Conservation (phyloP, 2,329 filamentous ascomycete species). For the Aspergillaceae sp. region DNA sequence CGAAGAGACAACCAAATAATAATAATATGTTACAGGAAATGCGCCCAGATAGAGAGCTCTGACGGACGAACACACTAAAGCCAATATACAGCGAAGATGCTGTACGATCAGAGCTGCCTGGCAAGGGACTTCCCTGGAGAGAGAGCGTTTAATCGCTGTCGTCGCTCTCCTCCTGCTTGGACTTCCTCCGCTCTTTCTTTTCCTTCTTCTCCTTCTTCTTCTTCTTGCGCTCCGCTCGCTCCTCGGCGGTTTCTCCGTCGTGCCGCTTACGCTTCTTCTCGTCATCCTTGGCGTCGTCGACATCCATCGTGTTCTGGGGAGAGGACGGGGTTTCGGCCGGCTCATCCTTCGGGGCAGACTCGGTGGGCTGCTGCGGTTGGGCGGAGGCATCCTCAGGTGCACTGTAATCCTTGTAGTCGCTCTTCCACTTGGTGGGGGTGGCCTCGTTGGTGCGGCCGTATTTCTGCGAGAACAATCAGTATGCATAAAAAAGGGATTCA, state of each 20-base stretch:
- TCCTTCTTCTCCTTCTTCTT: conserved; percentile 49
- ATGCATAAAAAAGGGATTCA: background rate
- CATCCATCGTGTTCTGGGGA: conserved; percentile 32
- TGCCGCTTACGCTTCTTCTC: conserved; percentile 48
- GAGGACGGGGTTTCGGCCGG: conserved; percentile 21
- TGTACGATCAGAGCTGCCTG: conserved; percentile 5
- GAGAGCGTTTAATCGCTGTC: conserved; percentile 33
- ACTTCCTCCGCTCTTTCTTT: conserved; percentile 64
- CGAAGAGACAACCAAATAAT: conserved; percentile 13
- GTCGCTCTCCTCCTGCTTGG: conserved; percentile 65
- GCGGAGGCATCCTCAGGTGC: conserved; percentile 38
- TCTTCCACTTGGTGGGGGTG: conserved; percentile 87
- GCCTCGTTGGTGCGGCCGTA: conserved; percentile 85
- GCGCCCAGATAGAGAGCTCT: conserved; percentile 9
- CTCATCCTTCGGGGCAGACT: conserved; percentile 16
- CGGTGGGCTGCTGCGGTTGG: conserved; percentile 31
- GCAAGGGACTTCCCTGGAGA: conserved; percentile 17
- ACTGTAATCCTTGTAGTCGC: conserved; percentile 85
- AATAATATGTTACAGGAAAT: conserved; percentile 34
- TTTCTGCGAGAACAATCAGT: conserved; percentile 52
- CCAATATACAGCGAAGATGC: conserved; percentile 3
- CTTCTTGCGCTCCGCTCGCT: conserved; percentile 41
- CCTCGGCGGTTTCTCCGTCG: conserved; percentile 46
- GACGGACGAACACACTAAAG: conserved; percentile 3
- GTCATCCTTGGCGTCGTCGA: conserved; percentile 35